Percentiles rank a stretch among this genome's conserved stretches.
Conservation (phyloP, 768 basidiomycete species). For the Lactifluus volemus region DNA sequence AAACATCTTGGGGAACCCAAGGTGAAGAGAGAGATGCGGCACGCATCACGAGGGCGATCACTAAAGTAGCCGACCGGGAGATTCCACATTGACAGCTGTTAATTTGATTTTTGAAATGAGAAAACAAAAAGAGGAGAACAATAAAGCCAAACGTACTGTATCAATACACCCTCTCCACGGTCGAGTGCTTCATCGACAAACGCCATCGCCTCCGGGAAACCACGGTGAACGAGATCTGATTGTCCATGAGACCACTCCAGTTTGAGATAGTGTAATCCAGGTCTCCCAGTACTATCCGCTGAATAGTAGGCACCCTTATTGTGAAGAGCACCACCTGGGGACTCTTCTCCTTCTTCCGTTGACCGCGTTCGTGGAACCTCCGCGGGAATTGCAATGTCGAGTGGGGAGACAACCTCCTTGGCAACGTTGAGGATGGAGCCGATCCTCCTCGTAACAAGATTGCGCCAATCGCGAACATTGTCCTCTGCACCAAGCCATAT, state of each 20-base stretch:
- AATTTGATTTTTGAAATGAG: neutral
- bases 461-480: conserved; percentile 76
- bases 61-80: conserved; percentile 81
- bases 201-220: conserved; percentile 71
- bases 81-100: conserved; percentile 88
- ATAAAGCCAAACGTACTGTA: conserved; percentile 54
- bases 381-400: conserved; percentile 37
- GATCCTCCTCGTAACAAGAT: conserved; percentile 63
- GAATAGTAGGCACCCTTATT: conserved; percentile 53
- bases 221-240: conserved; percentile 69
- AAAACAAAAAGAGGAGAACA: too few relatives aligned
- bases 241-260: conserved; percentile 94
- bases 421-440: conserved; percentile 84
- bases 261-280: conserved; percentile 81
- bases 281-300: conserved; percentile 62
- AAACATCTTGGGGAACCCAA: conserved; percentile 63
- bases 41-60: conserved; percentile 89
- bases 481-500: conserved; percentile 91
- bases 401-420: conserved; percentile 76
- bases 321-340: conserved; percentile 43
- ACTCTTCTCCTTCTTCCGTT: conserved; percentile 39
- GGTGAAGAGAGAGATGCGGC: conserved; percentile 67
- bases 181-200: conserved; percentile 72
- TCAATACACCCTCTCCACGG: conserved; percentile 70
- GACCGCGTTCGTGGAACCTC: conserved; percentile 41